phyloP scores from a whole-genome alignment of 805 yeast genomes.

The Diddensiella transvaalensis region DNA sequence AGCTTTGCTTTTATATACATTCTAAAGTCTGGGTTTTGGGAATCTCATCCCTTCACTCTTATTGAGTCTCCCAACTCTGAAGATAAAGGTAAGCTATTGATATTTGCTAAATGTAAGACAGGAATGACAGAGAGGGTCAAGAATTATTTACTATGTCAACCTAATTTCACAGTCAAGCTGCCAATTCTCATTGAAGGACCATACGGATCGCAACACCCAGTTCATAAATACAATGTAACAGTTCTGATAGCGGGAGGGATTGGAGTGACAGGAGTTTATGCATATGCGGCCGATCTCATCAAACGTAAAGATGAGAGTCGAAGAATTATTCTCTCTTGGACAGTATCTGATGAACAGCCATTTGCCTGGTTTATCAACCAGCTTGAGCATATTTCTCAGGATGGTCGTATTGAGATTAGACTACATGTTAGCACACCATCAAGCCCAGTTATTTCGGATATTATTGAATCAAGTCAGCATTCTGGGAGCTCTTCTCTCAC shows the following conservation, averaged over 20 bases:
- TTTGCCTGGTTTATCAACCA: conserved; percentile 31
- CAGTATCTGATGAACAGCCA: conserved; percentile 25
- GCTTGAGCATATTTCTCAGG: conserved; percentile 22
- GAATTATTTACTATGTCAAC: conserved; percentile 10
- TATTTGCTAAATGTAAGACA: conserved; percentile 13
- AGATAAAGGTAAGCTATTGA: conserved; percentile 13
- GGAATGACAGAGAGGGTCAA: conserved; percentile 20
- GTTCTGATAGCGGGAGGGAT: conserved; percentile 70
- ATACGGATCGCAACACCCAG: conserved; percentile 54
- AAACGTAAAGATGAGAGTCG: background rate
- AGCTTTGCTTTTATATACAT: conserved; percentile 56
- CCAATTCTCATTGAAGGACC: conserved; percentile 60
- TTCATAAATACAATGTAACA: conserved; percentile 50
- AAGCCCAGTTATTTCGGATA: background rate
- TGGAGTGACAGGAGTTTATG: conserved; percentile 63
- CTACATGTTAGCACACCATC: background rate
- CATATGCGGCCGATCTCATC: conserved; percentile 32
- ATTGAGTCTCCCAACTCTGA: conserved; percentile 8
- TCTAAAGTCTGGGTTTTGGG: conserved; percentile 55
- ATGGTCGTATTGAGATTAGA: conserved; percentile 1
- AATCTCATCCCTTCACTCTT: conserved; percentile 60
- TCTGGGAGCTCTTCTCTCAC: background rate
- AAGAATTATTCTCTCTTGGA: conserved; percentile 29
- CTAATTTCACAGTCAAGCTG: conserved; percentile 12
- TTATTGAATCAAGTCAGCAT: background rate